phyloP scores from a whole-genome alignment of 225 moss, liverwort and hornwort species.

The Physcomitrium patens region DNA sequence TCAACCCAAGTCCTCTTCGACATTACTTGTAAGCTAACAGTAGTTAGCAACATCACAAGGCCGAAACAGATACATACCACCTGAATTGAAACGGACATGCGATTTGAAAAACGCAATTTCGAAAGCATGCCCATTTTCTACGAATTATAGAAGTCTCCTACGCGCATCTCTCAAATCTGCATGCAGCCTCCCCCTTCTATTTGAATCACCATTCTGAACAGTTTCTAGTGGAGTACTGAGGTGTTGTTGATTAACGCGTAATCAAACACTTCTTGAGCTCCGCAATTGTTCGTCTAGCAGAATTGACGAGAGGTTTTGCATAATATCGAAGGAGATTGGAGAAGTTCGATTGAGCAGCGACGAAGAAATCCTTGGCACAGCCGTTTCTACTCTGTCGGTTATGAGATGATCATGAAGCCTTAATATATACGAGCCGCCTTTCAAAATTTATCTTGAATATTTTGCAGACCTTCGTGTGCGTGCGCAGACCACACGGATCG shows the following conservation, averaged over 20 bases:
- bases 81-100: slow-evolving; percentile 30
- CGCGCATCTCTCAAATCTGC: slow-evolving; percentile 7
- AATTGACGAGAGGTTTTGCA: too few relatives aligned
- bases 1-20: slow-evolving; percentile 42
- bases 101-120: slow-evolving; percentile 41
- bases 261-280: not conserved
- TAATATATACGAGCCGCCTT: not conserved
- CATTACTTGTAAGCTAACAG: slow-evolving; percentile 38
- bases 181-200: not conserved
- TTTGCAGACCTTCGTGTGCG: not conserved
- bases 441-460: not conserved
- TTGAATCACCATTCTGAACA: not conserved
- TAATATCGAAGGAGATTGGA: not conserved
- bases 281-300: too few relatives aligned
- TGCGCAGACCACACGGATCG: not conserved
- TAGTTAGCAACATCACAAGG: slow-evolving; percentile 39
- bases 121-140: slow-evolving; percentile 33
- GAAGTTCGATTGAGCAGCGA: not conserved
- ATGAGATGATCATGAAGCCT: not conserved
- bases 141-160: not conserved
- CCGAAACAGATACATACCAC: slow-evolving; percentile 27
- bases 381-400: not conserved
- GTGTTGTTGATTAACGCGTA: not conserved
- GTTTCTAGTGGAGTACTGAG: not conserved
- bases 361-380: not conserved